These are phyloP conservation scores for Acacia concinna DNA, from an alignment of 331 rosid species.

Conservation along the genomic window DNA sequence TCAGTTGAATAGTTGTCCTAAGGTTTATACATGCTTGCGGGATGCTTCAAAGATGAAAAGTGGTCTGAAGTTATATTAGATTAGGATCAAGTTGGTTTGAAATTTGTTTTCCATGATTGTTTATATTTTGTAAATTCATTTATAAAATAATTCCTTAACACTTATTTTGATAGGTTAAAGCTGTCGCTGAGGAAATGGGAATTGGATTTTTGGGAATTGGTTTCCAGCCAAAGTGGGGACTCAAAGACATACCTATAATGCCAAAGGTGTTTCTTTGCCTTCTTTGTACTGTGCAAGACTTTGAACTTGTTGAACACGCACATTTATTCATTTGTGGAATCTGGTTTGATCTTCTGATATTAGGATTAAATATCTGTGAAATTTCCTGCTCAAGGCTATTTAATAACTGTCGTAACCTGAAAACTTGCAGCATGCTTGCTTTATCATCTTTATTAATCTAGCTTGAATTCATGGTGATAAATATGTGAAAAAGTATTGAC, in stretches of 20 bases:
- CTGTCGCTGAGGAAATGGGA: slow-evolving; percentile 98
- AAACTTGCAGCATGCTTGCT: neutral
- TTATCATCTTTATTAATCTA: neutral
- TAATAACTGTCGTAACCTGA: slow-evolving; percentile 2
- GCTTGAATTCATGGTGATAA: neutral
- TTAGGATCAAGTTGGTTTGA: neutral
- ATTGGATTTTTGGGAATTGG: slow-evolving; percentile 96
- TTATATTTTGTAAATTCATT: slow-evolving; percentile 9
- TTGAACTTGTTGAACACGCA: slow-evolving; percentile 23
- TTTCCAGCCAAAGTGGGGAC: slow-evolving; percentile 93
- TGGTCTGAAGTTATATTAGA: neutral
- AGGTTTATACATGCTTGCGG: neutral
- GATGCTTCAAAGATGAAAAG: neutral
- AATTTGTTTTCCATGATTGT: neutral
- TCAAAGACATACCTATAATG: slow-evolving; percentile 89
- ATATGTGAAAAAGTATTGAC: neutral
- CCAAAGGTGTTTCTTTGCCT: slow-evolving; percentile 62
- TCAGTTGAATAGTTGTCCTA: slow-evolving; percentile 18
- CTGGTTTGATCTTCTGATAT: slow-evolving; percentile 11
- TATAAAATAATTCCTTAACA: slow-evolving; percentile 5
- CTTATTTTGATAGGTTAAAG: slow-evolving; percentile 70
- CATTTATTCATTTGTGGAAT: neutral
- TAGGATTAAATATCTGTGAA: slow-evolving; percentile 8
- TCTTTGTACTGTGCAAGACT: slow-evolving; percentile 24
- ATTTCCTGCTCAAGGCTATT: slow-evolving; percentile 20